Conservation (phyloP, 345 rosid genomes). For the Eucalyptus cloeziana region DNA sequence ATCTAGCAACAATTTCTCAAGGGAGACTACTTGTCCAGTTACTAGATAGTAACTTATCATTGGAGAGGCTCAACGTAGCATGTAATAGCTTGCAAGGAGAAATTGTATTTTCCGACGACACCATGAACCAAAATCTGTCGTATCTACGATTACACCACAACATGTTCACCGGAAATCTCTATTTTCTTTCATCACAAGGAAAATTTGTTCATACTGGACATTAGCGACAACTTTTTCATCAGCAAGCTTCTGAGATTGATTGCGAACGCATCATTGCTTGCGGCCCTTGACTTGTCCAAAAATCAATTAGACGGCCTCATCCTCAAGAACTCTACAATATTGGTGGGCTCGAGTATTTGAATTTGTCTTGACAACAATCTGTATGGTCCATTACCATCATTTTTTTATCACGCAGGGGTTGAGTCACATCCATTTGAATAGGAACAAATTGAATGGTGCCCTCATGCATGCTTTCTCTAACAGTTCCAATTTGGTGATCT, state of each 20-base stretch:
- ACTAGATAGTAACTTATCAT: not conserved
- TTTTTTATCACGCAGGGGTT: not conserved
- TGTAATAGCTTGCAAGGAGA: not conserved
- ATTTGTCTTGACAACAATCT: not conserved
- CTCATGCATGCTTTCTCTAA: not conserved
- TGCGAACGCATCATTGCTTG: rapidly evolving
- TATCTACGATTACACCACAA: too few species aligned
- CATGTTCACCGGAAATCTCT: too few species aligned
- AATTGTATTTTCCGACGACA: not conserved
- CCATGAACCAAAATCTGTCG: not conserved
- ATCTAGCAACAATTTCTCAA: not conserved
- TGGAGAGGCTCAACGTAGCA: rapidly evolving
- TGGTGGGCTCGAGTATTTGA: not conserved
- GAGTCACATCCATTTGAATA: not conserved
- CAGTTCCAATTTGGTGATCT: not conserved
- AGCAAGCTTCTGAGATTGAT: not conserved
- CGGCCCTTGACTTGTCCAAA: not conserved
- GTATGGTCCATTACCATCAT: not conserved
- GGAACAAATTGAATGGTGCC: not conserved
- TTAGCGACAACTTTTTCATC: not conserved
- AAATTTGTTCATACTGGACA: not conserved
- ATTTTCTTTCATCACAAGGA: not conserved
- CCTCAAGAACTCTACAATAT: not conserved
- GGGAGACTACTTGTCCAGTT: not conserved
- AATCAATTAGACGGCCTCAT: not conserved